Conservation (phyloP, 768 basidiomycete genomes). For the Leccinum subgranulosum region DNA sequence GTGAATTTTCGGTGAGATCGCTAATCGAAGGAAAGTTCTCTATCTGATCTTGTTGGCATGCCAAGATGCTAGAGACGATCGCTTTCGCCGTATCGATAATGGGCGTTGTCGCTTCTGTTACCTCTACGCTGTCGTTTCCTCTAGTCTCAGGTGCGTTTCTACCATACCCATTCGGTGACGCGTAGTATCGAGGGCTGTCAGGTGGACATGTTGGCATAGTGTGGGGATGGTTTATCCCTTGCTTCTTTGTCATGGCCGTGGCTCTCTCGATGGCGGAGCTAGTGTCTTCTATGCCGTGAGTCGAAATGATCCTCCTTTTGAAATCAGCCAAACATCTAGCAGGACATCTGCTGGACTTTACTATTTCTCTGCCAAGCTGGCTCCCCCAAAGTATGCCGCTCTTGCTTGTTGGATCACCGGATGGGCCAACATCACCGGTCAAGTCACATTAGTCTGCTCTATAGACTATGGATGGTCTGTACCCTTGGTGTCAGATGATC, state of each 20-base stretch:
- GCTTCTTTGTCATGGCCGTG: slow-evolving; percentile 61
- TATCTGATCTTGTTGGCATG: not conserved
- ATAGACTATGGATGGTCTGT: slow-evolving; percentile 37
- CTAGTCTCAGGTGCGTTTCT: slow-evolving; percentile 49
- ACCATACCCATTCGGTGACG: not conserved
- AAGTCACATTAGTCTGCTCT: slow-evolving; percentile 65
- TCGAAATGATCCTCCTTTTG: slow-evolving; percentile 7
- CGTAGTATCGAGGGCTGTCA: slow-evolving; percentile 14
- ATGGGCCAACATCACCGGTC: slow-evolving; percentile 75
- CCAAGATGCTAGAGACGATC: slow-evolving; percentile 52
- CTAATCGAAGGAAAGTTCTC: not conserved
- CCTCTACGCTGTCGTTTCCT: slow-evolving; percentile 63
- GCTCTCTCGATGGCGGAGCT: slow-evolving; percentile 71
- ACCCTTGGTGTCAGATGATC: not conserved
- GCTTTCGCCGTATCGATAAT: slow-evolving; percentile 69
- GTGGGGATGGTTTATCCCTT: slow-evolving; percentile 74
- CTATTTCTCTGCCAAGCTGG: slow-evolving; percentile 75
- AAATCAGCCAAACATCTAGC: not conserved
- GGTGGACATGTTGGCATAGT: slow-evolving; percentile 78
- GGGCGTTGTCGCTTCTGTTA: slow-evolving; percentile 67
- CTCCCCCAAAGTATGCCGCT: slow-evolving; percentile 56
- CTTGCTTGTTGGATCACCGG: slow-evolving; percentile 59
- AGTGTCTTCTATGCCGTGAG: slow-evolving; percentile 74
- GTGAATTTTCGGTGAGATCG: slow-evolving; percentile 62
- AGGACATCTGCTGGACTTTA: slow-evolving; percentile 79